Conservation (phyloP, 2,329 filamentous ascomycete species). For the Zarea fungicola region DNA sequence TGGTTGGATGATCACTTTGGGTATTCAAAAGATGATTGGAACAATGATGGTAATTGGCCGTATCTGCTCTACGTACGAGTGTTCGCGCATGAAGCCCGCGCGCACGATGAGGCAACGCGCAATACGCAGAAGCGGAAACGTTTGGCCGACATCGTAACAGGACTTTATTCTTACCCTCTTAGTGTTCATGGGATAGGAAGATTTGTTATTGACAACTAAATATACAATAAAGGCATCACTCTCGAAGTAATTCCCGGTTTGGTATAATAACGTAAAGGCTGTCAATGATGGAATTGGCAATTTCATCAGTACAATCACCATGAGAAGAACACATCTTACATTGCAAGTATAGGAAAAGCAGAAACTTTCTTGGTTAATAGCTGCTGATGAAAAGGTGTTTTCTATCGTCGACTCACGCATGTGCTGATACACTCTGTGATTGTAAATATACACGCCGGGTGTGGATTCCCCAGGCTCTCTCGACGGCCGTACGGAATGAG, state of each 20-base stretch:
- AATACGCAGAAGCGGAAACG: not conserved
- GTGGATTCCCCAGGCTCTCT: no score
- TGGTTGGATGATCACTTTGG: not conserved
- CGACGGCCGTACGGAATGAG: no score
- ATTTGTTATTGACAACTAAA: not conserved
- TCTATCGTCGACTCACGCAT: no score
- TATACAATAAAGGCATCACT: not conserved
- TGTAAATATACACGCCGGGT: no score
- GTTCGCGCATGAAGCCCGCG: not conserved
- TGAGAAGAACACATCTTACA: not conserved
- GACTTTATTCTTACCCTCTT: constrained; percentile 1
- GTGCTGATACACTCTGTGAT: no score
- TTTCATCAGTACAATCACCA: not conserved
- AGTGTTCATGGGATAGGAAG: not conserved
- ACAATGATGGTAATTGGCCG: not conserved
- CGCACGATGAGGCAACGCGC: not conserved
- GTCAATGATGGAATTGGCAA: not conserved
- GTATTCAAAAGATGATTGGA: constrained; percentile 2
- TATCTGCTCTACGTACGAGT: not conserved
- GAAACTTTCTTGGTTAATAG: not conserved
- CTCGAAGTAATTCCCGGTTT: not conserved
- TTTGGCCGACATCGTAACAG: not conserved
- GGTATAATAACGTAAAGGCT: not conserved
- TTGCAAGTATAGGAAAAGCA: not conserved
- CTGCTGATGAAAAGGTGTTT: no score